Evolutionary conservation across 2,329 filamentous ascomycete species (phyloP), one percentile per base, ranked within the genome.

Genomic region (Cordyceps cicadae): DNA sequence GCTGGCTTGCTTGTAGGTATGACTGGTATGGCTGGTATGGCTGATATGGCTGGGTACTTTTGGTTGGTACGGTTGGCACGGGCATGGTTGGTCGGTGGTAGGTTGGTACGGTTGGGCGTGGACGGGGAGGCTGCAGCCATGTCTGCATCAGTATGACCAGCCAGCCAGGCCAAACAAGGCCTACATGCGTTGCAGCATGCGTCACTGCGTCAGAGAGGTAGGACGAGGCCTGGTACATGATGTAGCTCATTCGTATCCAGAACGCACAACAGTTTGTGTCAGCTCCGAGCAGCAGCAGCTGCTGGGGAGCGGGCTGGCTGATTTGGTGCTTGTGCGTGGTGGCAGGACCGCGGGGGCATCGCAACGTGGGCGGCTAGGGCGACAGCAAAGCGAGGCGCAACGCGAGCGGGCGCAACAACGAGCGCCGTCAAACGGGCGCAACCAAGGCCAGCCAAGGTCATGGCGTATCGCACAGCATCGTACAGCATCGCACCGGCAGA

Each of bases 121-220:
- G 48, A 39, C 12, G 56, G 34, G 46, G 51, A 37, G 46, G 34
- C 56, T 59, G 56, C 56, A 59, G 45, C 45, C 56, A 45, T 59
- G 24, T 39, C 24, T 24, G 24, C 48, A 41, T 50, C 45, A 7
- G 37, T 17, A 17, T 24, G 24, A 15, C 14, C 19, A 54, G 21
- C 21, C 26, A 29, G 24, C 32, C 34, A 37, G 34, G 39, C 39
- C 39, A 43, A 15, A 19, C 49, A 26, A 52, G 37, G 19, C 32
- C 34, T 43, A 41, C 32, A 59, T 59, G 56, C 37, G 45, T 52
- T 21, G 21, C 24, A 50, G 7, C 21, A 48, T 57, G 46, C 32
- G 21, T 57, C 46, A 19, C 34, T n/a, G 39, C 17, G 39, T n/a
- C 17, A 37, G 12, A 14, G 15, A 43, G 39, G 39, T 43, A 43